phyloP scores from a whole-genome alignment of 305 asterid genomes.

The Plantago lanceolata region DNA sequence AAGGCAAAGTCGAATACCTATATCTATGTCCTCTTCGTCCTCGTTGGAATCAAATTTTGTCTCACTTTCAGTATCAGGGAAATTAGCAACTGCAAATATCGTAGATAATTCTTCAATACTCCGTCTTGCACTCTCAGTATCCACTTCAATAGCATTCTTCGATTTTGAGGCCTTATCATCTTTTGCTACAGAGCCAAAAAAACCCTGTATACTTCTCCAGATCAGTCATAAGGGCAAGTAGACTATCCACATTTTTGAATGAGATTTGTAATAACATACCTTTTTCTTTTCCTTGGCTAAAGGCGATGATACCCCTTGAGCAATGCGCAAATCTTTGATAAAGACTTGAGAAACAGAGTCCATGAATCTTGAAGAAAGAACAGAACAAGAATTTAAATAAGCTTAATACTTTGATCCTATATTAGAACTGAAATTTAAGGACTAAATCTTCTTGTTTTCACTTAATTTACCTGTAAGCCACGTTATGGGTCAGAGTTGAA shows the following conservation, averaged over 20 bases:
- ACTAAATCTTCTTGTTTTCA: background rate
- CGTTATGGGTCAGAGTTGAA: slow-evolving; percentile 55
- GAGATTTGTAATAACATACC: slow-evolving; percentile 33
- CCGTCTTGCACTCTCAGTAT: slow-evolving; percentile 44
- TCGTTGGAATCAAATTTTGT: slow-evolving; percentile 33
- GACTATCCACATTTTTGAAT: slow-evolving; percentile 8
- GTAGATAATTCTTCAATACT: slow-evolving; percentile 50
- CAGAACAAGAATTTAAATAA: slow-evolving; percentile 7
- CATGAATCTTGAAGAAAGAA: slow-evolving; percentile 42
- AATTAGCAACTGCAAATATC: slow-evolving; percentile 57
- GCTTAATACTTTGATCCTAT: background rate
- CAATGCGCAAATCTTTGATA: slow-evolving; percentile 39
- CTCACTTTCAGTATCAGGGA: slow-evolving; percentile 46
- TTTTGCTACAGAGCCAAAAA: slow-evolving; percentile 67
- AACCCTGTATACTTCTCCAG: slow-evolving; percentile 40
- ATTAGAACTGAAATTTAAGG: background rate
- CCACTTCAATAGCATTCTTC: slow-evolving; percentile 42
- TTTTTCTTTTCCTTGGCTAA: slow-evolving; percentile 72
- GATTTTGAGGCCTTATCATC: slow-evolving; percentile 56
- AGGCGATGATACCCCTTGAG: slow-evolving; percentile 43
- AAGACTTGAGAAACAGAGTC: slow-evolving; percentile 52
- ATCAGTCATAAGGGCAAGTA: background rate
- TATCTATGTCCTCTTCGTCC: slow-evolving; percentile 56
- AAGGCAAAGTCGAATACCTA: slow-evolving; percentile 41
- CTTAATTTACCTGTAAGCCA: slow-evolving; percentile 54